Evolutionary conservation across 192 early-diverging fungal species (phyloP).

Genomic region (Backusella psychrophila): DNA sequence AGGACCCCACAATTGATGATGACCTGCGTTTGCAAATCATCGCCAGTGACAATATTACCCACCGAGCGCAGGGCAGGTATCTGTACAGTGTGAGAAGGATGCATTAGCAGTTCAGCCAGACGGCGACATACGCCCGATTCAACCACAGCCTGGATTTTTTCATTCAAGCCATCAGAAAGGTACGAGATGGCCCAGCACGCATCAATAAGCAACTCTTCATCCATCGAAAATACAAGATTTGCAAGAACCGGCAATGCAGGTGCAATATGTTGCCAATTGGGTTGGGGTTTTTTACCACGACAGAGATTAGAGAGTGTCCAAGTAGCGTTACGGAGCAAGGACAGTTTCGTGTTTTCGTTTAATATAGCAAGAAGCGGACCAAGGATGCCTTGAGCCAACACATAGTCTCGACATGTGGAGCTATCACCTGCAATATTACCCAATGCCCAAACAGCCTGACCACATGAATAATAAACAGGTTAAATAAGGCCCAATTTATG

Average conservation of each 20-base stretch:
- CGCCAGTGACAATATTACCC: slow-evolving; percentile 99
- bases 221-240: slow-evolving; percentile 85
- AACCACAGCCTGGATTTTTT: slow-evolving; percentile 98
- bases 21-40: slow-evolving; percentile 96
- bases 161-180: slow-evolving; percentile 94
- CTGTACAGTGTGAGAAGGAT: slow-evolving; percentile 85
- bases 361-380: slow-evolving; percentile 85
- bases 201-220: slow-evolving; percentile 96
- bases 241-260: slow-evolving; percentile 87
- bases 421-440: slow-evolving; percentile 99
- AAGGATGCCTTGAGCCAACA: slow-evolving; percentile 79
- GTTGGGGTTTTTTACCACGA: slow-evolving; percentile 96
- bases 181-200: slow-evolving; percentile 99
- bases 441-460: slow-evolving; percentile 94
- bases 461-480: background rate
- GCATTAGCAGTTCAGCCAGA: slow-evolving; percentile 90
- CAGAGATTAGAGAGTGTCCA: slow-evolving; percentile 99
- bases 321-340: slow-evolving; percentile 98
- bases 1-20: slow-evolving; percentile 91
- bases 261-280: slow-evolving; percentile 77
- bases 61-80: slow-evolving; percentile 96
- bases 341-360: slow-evolving; percentile 87
- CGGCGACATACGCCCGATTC: slow-evolving; percentile 93
- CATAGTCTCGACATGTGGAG: slow-evolving; percentile 87
- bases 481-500: background rate